These are phyloP conservation scores for Agastache rugosa DNA, from an alignment of 257 asterid genomes.

Conservation along the genomic window DNA sequence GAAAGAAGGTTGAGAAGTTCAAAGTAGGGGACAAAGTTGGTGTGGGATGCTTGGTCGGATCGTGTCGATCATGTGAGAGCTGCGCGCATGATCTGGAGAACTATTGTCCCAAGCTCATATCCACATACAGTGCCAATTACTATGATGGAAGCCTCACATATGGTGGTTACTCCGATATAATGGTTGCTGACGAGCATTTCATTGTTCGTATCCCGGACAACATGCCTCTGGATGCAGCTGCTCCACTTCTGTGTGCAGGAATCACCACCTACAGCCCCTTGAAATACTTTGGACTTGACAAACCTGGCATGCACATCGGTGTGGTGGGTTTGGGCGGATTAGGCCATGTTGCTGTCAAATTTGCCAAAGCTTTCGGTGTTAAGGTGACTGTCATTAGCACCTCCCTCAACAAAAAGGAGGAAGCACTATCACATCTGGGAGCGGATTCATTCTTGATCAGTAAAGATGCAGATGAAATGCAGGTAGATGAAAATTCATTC, in stretches of 20 bases:
- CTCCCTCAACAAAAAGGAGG: slow-evolving; percentile 40
- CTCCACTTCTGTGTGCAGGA: slow-evolving; percentile 57
- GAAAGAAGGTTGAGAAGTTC: slow-evolving; percentile 46
- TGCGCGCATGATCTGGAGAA: slow-evolving; percentile 50
- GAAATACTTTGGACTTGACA: slow-evolving; percentile 47
- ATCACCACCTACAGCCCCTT: slow-evolving; percentile 54
- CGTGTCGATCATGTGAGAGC: slow-evolving; percentile 49
- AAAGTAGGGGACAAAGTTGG: slow-evolving; percentile 61
- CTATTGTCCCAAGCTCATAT: slow-evolving; percentile 35
- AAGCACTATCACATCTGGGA: slow-evolving; percentile 44
- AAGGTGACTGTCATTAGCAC: slow-evolving; percentile 51
- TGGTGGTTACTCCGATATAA: slow-evolving; percentile 53
- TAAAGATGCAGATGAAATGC: neutral
- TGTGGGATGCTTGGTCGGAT: slow-evolving; percentile 55
- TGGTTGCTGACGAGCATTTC: slow-evolving; percentile 55
- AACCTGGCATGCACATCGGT: slow-evolving; percentile 50
- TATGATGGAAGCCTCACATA: slow-evolving; percentile 44
- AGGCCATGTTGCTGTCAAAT: slow-evolving; percentile 50
- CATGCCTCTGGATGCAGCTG: slow-evolving; percentile 45
- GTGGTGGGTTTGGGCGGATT: slow-evolving; percentile 57
- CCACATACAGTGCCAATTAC: slow-evolving; percentile 32
- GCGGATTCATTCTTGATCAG: slow-evolving; percentile 50
- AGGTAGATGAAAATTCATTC: neutral
- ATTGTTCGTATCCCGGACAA: slow-evolving; percentile 46
- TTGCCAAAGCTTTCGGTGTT: slow-evolving; percentile 53